These are phyloP conservation scores for Cercospora canescens DNA, from an alignment of 2,329 filamentous ascomycete species.

Conservation along the genomic window DNA sequence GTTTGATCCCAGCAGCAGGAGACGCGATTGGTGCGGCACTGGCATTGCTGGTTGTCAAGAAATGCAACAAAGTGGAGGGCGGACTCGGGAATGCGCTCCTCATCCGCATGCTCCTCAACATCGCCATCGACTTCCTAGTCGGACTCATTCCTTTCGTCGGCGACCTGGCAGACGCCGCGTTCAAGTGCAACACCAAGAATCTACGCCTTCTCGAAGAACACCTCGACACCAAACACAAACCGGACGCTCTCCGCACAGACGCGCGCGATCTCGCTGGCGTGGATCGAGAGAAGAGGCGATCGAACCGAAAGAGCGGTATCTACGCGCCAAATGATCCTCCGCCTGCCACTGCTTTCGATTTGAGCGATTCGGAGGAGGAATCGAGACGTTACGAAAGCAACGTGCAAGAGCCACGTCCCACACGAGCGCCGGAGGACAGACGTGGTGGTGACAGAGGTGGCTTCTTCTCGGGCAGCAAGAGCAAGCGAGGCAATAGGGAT, in stretches of 20 bases:
- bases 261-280: constrained; percentile 29
- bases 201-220: constrained; percentile 68
- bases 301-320: constrained; percentile 35
- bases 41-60: constrained; percentile 71
- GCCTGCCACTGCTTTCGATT: constrained; percentile 47
- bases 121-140: constrained; percentile 70
- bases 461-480: constrained; percentile 22
- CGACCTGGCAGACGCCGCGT: constrained; percentile 71
- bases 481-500: constrained; percentile 6
- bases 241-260: constrained; percentile 32
- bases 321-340: constrained; percentile 37
- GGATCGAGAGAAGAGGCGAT: constrained; percentile 36
- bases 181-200: constrained; percentile 76
- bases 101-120: constrained; percentile 77
- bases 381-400: background rate
- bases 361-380: constrained; percentile 18
- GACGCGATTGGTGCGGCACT: constrained; percentile 74
- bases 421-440: constrained; percentile 20
- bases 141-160: constrained; percentile 75
- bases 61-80: constrained; percentile 72
- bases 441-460: constrained; percentile 18
- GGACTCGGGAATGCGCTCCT: constrained; percentile 65
- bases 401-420: constrained; percentile 20
- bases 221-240: constrained; percentile 67
- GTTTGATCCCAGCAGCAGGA: constrained; percentile 76